phyloP scores from a whole-genome alignment of 2,329 filamentous ascomycete genomes.

The Epichloe uncinata region DNA sequence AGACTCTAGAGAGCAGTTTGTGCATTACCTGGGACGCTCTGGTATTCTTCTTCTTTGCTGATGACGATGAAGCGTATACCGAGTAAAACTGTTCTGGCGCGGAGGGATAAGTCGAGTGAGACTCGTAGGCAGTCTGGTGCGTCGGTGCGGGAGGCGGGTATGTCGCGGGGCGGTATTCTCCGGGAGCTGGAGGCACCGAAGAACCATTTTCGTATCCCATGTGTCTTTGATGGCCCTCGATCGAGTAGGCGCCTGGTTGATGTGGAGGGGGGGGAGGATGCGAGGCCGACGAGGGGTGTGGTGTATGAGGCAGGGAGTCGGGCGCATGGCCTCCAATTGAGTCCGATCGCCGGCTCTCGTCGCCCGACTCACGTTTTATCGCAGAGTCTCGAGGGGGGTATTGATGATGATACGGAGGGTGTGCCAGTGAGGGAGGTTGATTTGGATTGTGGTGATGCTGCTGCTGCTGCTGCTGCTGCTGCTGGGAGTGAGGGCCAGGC shows the following conservation, averaged over 20 bases:
- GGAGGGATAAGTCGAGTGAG: slow-evolving; percentile 16
- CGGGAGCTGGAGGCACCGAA: slow-evolving; percentile 31
- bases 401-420: slow-evolving; percentile 27
- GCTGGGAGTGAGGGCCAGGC: slow-evolving; percentile 9
- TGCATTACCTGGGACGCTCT: slow-evolving; percentile 45
- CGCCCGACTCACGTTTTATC: slow-evolving; percentile 43
- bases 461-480: slow-evolving; percentile 10
- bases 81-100: slow-evolving; percentile 25
- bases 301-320: slow-evolving; percentile 19
- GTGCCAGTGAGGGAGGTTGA: slow-evolving; percentile 29
- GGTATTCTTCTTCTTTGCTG: slow-evolving; percentile 47
- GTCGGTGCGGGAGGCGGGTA: slow-evolving; percentile 29
- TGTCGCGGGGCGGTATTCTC: slow-evolving; percentile 26
- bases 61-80: slow-evolving; percentile 30
- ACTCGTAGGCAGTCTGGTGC: slow-evolving; percentile 26
- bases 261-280: slow-evolving; percentile 17
- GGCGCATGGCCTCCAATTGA: slow-evolving; percentile 33
- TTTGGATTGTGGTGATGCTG: slow-evolving; percentile 10
- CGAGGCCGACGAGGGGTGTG: slow-evolving; percentile 19
- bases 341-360: slow-evolving; percentile 38
- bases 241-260: slow-evolving; percentile 20
- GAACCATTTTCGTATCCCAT: slow-evolving; percentile 39
- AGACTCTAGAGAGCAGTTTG: background rate
- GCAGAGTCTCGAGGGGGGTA: slow-evolving; percentile 37
- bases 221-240: slow-evolving; percentile 35